Base-by-base conservation (phyloP, 2,329 filamentous ascomycete genomes). In the Colletotrichum sp. region DNA sequence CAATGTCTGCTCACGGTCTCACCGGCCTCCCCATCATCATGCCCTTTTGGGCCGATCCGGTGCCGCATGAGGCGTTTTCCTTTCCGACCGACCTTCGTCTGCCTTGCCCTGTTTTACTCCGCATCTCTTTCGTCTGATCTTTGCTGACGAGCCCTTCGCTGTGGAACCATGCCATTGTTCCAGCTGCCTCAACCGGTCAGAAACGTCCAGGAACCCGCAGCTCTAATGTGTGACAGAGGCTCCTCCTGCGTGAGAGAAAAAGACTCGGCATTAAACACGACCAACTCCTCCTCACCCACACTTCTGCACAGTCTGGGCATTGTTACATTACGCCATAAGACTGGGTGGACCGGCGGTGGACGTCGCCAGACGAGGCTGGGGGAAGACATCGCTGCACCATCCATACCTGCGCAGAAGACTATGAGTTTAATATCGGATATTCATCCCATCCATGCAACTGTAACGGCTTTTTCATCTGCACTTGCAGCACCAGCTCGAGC, bases 71-170 rank as follows among this genome's bases (percentile, higher is more conserved):
- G 64, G 63, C 64, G 52, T 34, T 26, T 44, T 18, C 28, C 52
- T 68, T 32, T 68, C 55, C 34, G 67, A 62, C 34, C 15, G 39
- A 12, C 39, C 39, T 60, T 48, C 28, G 52, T 26, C 34, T 32
- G 36, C 65, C 32, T 57, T 39, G 57, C 39, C 22, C 28, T 68
- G 52, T 67, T 59, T 60, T 67, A 24, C 73, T 75, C 73, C 63
- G 69, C 73, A 72, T 44, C 18, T 32, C 32, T 22, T 63, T 64
- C 73, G 73, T 75, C 63, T 48, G 63, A 75, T 75, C 34, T 74
- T 30, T 71, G 36, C 44, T 55, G 68, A 55, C 68, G 32, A 67
- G 55, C 57, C 32, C 57, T 44, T 34, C 32, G 22, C 22, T 57
- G 63, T 68, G 69, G 69, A 55, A 52, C 69, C 52, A 75, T 36